A percentile compares a stretch with the other conserved stretches of the same genome.
phyloP scores from a whole-genome alignment of 106 monocot species.

The Dactylorhiza incarnata region DNA sequence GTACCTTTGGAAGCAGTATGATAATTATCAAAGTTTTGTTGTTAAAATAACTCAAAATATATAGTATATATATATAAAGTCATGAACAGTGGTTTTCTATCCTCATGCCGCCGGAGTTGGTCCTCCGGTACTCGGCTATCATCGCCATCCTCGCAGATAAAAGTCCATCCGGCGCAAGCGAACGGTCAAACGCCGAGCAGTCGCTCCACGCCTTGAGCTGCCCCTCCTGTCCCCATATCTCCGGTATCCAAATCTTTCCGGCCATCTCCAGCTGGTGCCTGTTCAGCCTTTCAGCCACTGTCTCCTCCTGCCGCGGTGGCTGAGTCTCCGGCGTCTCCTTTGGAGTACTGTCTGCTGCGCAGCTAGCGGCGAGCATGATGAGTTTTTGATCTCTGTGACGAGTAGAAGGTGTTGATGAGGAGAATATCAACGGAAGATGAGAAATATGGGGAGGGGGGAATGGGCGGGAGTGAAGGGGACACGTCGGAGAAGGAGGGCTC shows the following conservation, averaged over 20 bases:
- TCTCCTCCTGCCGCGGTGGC: not conserved
- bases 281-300: slow-evolving; percentile 27
- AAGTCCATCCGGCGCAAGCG: slow-evolving; percentile 20
- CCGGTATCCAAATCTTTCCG: slow-evolving; percentile 39
- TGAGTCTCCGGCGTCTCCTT: not conserved
- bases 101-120: slow-evolving; percentile 13
- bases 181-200: slow-evolving; percentile 29
- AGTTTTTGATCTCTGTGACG: not conserved
- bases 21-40: no score
- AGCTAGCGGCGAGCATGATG: not conserved
- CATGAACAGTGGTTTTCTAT: slow-evolving; percentile 25
- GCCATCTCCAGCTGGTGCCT: slow-evolving; percentile 30
- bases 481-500: not conserved
- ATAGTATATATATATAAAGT: no score
- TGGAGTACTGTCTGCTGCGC: not conserved
- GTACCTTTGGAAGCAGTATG: no score
- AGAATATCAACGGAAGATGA: no score
- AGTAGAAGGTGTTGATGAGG: no score
- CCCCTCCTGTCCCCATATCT: slow-evolving; percentile 41
- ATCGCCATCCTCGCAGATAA: slow-evolving; percentile 22
- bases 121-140: slow-evolving; percentile 26
- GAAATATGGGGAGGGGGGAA: not conserved
- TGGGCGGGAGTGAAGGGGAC: not conserved
- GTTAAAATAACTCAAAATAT: no score
- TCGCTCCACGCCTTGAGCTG: slow-evolving; percentile 32